Evolutionary conservation across 306 rosid genomes (phyloP).

Genomic region (Inga oerstediana): DNA sequence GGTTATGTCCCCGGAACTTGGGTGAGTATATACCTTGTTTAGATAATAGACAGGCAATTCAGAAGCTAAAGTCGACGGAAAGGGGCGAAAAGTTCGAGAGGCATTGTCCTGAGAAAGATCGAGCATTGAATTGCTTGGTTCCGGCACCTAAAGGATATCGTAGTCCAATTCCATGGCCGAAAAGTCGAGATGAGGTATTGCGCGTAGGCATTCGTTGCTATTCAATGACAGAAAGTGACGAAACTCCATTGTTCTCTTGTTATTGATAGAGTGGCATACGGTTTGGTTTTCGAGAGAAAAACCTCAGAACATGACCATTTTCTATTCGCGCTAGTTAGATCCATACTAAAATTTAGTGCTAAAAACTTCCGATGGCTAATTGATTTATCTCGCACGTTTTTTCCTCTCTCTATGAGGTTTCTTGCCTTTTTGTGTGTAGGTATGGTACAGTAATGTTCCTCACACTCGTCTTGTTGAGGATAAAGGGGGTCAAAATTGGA

Average conservation of each 20-base stretch:
- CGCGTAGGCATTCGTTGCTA: background rate
- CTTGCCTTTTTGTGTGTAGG: conserved; percentile 45
- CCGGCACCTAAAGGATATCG: conserved; percentile 82
- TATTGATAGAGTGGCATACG: conserved; percentile 9
- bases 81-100: conserved; percentile 83
- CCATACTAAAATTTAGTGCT: background rate
- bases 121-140: conserved; percentile 79
- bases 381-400: background rate
- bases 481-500: conserved; percentile 99
- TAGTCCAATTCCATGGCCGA: conserved; percentile 87
- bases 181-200: conserved; percentile 88
- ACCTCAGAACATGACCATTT: background rate
- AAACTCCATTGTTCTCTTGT: background rate
- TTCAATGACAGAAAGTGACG: background rate
- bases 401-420: conserved; percentile 9
- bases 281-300: background rate
- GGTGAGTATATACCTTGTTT: conserved; percentile 92
- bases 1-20: conserved; percentile 56
- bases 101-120: conserved; percentile 67
- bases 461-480: conserved; percentile 92
- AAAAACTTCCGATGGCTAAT: background rate
- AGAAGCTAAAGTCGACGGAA: conserved; percentile 58
- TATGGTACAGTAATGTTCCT: conserved; percentile 90
- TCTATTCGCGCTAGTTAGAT: background rate
- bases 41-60: conserved; percentile 73